Evolutionary conservation across 176 grass and related monocot genomes (phyloP).

Genomic region (Saccharum spontaneum): DNA sequence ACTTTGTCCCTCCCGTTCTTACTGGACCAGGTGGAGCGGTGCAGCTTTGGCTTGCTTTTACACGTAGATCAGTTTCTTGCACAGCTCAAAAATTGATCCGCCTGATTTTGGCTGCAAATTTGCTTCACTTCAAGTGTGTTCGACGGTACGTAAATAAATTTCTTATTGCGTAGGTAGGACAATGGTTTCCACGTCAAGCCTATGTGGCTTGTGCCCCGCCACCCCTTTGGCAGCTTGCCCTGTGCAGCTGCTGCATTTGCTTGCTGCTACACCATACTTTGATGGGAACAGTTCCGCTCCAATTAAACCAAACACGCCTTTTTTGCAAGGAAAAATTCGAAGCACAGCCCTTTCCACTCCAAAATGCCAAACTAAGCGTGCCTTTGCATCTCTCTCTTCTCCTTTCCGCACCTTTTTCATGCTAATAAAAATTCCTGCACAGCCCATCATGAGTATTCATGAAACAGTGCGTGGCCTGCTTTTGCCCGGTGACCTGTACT

Average conservation of each 20-base stretch:
- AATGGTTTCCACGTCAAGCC: not conserved
- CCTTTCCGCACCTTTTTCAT: not conserved
- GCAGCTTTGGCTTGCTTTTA: too few species aligned
- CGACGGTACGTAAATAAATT: not conserved
- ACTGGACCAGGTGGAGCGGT: not conserved
- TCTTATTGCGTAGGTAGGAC: too few species aligned
- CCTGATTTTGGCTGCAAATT: not conserved
- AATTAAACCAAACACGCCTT: not conserved
- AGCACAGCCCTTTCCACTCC: not conserved
- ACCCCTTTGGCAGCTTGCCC: not conserved
- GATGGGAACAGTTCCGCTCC: not conserved
- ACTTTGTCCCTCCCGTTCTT: not conserved
- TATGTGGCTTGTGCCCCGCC: not conserved
- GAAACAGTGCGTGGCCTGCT: not conserved
- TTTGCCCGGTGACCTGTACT: slow-evolving; percentile 35
- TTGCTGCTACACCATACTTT: not conserved
- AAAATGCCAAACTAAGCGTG: not conserved
- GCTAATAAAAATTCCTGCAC: not conserved
- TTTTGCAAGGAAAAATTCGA: not conserved
- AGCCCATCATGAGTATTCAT: not conserved
- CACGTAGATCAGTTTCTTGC: not conserved
- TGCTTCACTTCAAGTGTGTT: not conserved
- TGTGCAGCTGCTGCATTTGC: not conserved
- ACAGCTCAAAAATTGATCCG: not conserved
- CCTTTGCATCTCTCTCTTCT: not conserved